A percentile compares a stretch with the other conserved stretches of the same genome.
These are phyloP conservation scores for Acanthochlamys bracteata DNA, from an alignment of 106 monocot species.

Conservation along the genomic window DNA sequence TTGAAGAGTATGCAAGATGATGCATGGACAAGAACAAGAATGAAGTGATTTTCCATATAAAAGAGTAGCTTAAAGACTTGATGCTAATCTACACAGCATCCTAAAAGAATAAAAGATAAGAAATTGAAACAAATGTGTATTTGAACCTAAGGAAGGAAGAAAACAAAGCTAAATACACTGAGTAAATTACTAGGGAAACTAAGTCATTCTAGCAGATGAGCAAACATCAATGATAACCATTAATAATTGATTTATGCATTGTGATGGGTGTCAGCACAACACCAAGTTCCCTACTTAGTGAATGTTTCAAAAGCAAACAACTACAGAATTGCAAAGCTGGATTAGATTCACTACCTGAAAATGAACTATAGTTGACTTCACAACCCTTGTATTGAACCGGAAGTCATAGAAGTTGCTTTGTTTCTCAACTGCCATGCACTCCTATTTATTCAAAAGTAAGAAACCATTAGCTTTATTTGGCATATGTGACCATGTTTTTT, in stretches of 20 bases:
- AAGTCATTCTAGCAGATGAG: too few relatives aligned
- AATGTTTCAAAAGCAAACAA: not conserved
- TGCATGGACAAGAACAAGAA: not conserved
- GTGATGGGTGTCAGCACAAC: too few relatives aligned
- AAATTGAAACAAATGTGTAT: too few relatives aligned
- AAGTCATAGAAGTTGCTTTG: constrained; percentile 49
- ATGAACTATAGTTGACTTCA: constrained; percentile 56
- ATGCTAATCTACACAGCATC: not conserved
- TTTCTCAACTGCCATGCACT: constrained; percentile 37
- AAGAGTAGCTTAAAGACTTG: too few relatives aligned
- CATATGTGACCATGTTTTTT: too few relatives aligned
- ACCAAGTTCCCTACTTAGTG: not conserved
- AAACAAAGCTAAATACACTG: too few relatives aligned
- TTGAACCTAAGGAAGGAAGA: too few relatives aligned
- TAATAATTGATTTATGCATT: too few relatives aligned
- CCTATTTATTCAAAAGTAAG: constrained; percentile 20
- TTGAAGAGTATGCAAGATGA: too few relatives aligned
- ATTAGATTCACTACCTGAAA: constrained; percentile 50
- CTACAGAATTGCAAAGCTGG: not conserved
- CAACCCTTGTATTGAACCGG: constrained; percentile 57
- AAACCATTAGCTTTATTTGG: too few relatives aligned
- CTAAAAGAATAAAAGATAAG: not conserved
- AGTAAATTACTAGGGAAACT: too few relatives aligned
- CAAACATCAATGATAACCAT: too few relatives aligned
- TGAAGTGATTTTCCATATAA: not conserved